Evolutionary conservation across 2,329 filamentous ascomycete species (phyloP).

Genomic region (Talaromyces sp.): DNA sequence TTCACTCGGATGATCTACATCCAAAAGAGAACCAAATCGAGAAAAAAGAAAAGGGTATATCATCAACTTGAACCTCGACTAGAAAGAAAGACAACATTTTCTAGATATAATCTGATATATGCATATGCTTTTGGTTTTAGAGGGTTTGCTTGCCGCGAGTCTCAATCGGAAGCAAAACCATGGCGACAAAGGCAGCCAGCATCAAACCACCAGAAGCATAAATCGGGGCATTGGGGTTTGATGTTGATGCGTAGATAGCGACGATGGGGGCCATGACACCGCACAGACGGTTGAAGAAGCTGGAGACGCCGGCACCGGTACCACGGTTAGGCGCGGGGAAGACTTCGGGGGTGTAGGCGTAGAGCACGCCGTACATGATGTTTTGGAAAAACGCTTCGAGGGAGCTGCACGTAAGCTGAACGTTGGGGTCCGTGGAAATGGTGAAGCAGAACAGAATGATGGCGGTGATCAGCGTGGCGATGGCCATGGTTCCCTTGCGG

Average conservation of each 20-base stretch:
- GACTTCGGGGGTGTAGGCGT: slow-evolving; percentile 55
- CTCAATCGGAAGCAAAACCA: slow-evolving; percentile 43
- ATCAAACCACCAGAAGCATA: slow-evolving; percentile 42
- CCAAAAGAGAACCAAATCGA: not conserved
- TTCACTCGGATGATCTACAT: not conserved
- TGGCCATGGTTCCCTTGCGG: slow-evolving; percentile 53
- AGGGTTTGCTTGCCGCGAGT: slow-evolving; percentile 40
- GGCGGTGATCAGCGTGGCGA: slow-evolving; percentile 47
- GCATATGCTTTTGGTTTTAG: slow-evolving; percentile 15
- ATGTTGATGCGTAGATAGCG: slow-evolving; percentile 34
- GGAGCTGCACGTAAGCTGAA: slow-evolving; percentile 49
- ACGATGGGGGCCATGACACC: slow-evolving; percentile 43
- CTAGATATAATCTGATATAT: not conserved
- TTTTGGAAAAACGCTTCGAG: slow-evolving; percentile 55
- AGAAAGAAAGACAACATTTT: not conserved
- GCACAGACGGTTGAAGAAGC: slow-evolving; percentile 41
- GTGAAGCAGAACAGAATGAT: slow-evolving; percentile 54
- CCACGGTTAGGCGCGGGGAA: slow-evolving; percentile 54
- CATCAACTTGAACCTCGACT: not conserved
- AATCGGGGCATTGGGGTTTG: slow-evolving; percentile 39
- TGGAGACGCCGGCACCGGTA: slow-evolving; percentile 48
- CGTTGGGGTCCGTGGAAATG: slow-evolving; percentile 41
- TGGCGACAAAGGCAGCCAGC: slow-evolving; percentile 41
- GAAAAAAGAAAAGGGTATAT: not conserved
- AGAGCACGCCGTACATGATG: slow-evolving; percentile 54